Base-by-base conservation (phyloP, 108 stramenopile species). In the Cyclotella baltica region DNA sequence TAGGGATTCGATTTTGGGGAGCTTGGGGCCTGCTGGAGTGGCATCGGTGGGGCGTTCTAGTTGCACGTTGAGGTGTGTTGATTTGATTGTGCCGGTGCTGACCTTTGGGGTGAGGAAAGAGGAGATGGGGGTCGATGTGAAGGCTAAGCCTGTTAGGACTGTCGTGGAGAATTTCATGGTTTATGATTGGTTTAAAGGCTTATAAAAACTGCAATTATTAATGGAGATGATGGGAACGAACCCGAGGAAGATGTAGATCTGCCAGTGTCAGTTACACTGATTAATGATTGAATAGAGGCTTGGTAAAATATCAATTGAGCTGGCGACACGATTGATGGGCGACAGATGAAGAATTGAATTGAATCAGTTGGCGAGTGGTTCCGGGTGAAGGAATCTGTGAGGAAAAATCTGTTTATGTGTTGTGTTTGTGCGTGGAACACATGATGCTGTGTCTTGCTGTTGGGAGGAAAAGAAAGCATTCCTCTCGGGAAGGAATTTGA, bases 1-100 rank as follows among this genome's bases (percentile, higher is more conserved):
- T 71, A 95, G 87, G 28, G 62, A 40, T 69, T 95, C 94, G 47
- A 95, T 81, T 75, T 95, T 95, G 72, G 91, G 78, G 18, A 95
- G 77, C n/a, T n/a, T n/a, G n/a, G n/a, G n/a, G n/a, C n/a, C n/a
- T n/a, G n/a, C n/a, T n/a, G n/a, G n/a, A n/a, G n/a, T n/a, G 35
- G 79, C 55, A 3, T 71, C 90, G 43, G 77, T 52, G 22, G 76
- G 91, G 73, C 84, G 87, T 63, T 95, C 91, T 38, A 94, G 72
- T 15, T 92, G 90, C 87, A 92, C 88, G 50, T 57, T 52, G 23
- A 94, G 75, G 43, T 38, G 63, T 67, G 73, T 79, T 64, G 73
- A 75, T 31, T 16, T 38, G 47, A 19, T 29, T 19, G 57, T 22
- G 53, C 9, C 65, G 34, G 51, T 25, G 56, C 74, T 40, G 57